Base-by-base conservation (phyloP, 768 basidiomycete genomes). In the Trametes cubensis region DNA sequence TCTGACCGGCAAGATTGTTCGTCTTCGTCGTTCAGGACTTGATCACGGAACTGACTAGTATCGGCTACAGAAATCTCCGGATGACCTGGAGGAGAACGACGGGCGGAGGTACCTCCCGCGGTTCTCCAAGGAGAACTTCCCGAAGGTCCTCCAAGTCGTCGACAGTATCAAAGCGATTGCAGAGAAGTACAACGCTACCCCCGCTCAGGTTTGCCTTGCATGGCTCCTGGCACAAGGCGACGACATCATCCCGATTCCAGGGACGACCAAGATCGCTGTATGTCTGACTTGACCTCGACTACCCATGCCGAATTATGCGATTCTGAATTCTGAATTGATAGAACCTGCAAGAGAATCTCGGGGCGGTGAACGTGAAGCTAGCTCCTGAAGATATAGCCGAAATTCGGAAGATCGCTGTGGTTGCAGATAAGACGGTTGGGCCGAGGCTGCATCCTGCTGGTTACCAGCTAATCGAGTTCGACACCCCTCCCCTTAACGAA, bases 51-150 rank as follows among this genome's bases (percentile, higher is more conserved):
- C n/a, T 72, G 45, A 20, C 26, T 40, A n/a, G 38, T 51, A 55
- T 34, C 45, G 41, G 50, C 56, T 20, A 4, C 25, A 74, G 71
- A 70, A 67, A 63, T 64, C 64, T 2, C 68, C 68, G 0, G 73
- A 72, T 4, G 75, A 75, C 44, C 70, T 78, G 56, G 52, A 62
- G 7, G 64, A 62, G 44, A 63, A 57, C 39, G 77, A 78, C 65
- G 67, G 67, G 55, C 55, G 76, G 18, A 63, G 65, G 0, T 20
- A 11, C 5, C 30, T 73, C 5, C 71, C 73, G 14, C 58, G 67
- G 6, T 73, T 61, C 66, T 73, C 70, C 13, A 59, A 66, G 25
- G 79, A 79, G 61, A 82, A 81, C 67, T 82, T 83, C 68, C 77
- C 77, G 0, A 79, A 75, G 57, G 77, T 81, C 55, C 70, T 80